Base-by-base conservation (phyloP, 176 grass and related monocot species). In the Bolboschoenus planiculmis region DNA sequence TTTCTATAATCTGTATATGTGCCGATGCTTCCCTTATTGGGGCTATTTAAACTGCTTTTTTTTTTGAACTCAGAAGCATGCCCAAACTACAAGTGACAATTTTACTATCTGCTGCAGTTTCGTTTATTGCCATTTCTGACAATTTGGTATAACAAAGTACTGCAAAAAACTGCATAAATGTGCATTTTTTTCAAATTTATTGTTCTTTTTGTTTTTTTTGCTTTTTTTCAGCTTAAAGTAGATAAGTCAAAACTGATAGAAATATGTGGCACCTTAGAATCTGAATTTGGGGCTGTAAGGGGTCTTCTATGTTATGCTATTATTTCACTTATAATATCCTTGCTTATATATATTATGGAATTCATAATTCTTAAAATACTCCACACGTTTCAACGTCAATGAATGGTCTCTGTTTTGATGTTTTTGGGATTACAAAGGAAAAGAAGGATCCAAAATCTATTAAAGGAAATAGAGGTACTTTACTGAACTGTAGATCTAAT, bases 401-500 rank as follows among this genome's bases (percentile, higher is more conserved):
- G 96, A 50, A 34, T 64, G 96, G 95, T 21, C 96, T 99, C 20
- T 95, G 96, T 78, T 95, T 95, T 81, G 96, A 95, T 93, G 89
- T 95, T 83, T 95, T 99, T 60, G 92, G 92, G 42, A 87, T 91
- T 74, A 85, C 91, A 47, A 99, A 99, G 56, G 96, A 99, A 90
- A 95, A 91, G 74, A 93, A 93, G 84, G 90, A 99, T 90, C 62
- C 92, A 40, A 95, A 91, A n/a, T 83, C 83, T 20, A 75, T 99
- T n/a, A 95, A 99, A 89, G 96, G 96, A 62, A 84, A 91, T 56
- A 90, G 96, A 95, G 96, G 96, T 99, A 91, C 53, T n/a, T n/a
- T n/a, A n/a, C n/a, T n/a, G n/a, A n/a, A n/a, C n/a, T n/a, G n/a
- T n/a, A n/a, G n/a, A n/a, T n/a, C n/a, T n/a, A n/a, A n/a, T n/a